Percentiles rank a stretch among this genome's conserved stretches.
phyloP scores from a whole-genome alignment of 345 rosid genomes.

The Rhodamnia rubescens region DNA sequence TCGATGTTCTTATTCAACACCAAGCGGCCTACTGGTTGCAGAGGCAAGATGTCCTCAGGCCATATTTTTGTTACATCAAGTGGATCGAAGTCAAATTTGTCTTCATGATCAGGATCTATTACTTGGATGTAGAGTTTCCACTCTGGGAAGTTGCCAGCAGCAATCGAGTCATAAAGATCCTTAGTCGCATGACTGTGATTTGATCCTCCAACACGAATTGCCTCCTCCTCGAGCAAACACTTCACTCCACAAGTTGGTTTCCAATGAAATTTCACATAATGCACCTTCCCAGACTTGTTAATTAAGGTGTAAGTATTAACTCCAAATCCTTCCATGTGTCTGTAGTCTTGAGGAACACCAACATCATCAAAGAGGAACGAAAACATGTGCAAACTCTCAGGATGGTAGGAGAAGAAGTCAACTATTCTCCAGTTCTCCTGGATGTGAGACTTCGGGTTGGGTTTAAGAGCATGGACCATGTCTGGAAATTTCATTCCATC shows the following conservation, averaged over 20 bases:
- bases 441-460: slow-evolving; percentile 92
- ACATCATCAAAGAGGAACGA: slow-evolving; percentile 82
- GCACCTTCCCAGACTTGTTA: slow-evolving; percentile 79
- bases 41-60: slow-evolving; percentile 92
- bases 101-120: slow-evolving; percentile 78
- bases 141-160: slow-evolving; percentile 83
- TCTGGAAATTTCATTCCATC: slow-evolving; percentile 99
- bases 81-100: slow-evolving; percentile 76
- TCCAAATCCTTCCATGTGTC: slow-evolving; percentile 96
- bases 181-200: slow-evolving; percentile 98
- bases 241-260: slow-evolving; percentile 89
- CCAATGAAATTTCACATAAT: slow-evolving; percentile 94
- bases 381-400: slow-evolving; percentile 92
- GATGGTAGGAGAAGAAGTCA: slow-evolving; percentile 92
- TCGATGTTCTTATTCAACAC: slow-evolving; percentile 93
- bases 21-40: slow-evolving; percentile 96
- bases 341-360: slow-evolving; percentile 85
- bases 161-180: slow-evolving; percentile 84
- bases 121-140: slow-evolving; percentile 81
- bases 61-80: slow-evolving; percentile 91
- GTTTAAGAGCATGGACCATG: slow-evolving; percentile 87
- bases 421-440: slow-evolving; percentile 96
- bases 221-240: slow-evolving; percentile 78
- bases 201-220: slow-evolving; percentile 81
- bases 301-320: slow-evolving; percentile 82